Evolutionary conservation across 78 protist genomes (phyloP), one percentile per base, ranked within the genome.

Genomic region (Paratrimastix pyriformis): DNA sequence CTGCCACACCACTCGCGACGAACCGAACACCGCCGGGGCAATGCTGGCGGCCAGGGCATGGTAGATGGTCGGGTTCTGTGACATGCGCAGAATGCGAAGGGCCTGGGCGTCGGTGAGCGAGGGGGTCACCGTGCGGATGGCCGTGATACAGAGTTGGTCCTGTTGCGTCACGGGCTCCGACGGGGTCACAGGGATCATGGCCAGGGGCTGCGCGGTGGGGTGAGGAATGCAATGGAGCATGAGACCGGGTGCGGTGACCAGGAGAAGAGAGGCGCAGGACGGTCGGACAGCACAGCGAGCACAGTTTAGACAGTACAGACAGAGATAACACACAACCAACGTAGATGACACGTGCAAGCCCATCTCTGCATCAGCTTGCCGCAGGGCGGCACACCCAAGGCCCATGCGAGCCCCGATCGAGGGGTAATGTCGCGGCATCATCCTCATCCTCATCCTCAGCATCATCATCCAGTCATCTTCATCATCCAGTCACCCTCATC

Each of bases 21-120:
- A 5, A 44, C 94, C 92, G 55, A 45, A 92, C 35, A 94, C 81
- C 9, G 89, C 46, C 5, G 98, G 98, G 9, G 83, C 75, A 33
- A 96, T 45, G 8, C 91, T 72, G 2, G 26, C 6, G 0, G 75
- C 86, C 40, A 95, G 72, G 1, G 43, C 32, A 21, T 50, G 7
- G 62, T 84, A 82, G 73, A 93, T 37, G 21, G 76, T 59, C 3
- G 77, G 81, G 9, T 26, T 26, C 30, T 52, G 45, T 1, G 44
- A 4, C 92, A 93, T 87, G 15, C 8, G 21, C 21, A 30, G 38
- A 29, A 91, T 26, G n/a, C n/a, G 3, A 4, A 42, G 80, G 18
- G 65, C 40, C 73, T 91, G 88, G 32, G 65, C 80, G 5, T 58
- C 76, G 0, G 93, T 54, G 35, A 90, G 21, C 39, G 40, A 0